A percentile compares a stretch with the other conserved stretches of the same genome.
phyloP scores from a whole-genome alignment of 139 green algal genomes.

The Tetraselmis striata region DNA sequence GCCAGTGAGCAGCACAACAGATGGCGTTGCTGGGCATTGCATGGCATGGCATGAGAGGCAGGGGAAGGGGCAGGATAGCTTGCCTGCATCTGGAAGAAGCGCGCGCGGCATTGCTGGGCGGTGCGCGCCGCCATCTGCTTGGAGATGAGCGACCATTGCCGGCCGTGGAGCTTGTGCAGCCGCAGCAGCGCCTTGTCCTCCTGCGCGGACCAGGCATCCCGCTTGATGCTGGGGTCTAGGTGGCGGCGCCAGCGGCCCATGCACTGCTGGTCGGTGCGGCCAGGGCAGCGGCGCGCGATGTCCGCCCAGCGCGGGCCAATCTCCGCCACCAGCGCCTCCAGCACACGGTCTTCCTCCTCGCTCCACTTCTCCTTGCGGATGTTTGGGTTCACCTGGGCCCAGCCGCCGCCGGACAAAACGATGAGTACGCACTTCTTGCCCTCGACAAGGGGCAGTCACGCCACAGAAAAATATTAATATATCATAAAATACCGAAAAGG shows the following conservation, averaged over 20 bases:
- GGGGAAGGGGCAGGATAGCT: not conserved
- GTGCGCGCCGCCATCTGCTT: conserved; percentile 54
- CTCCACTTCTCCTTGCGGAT: conserved; percentile 76
- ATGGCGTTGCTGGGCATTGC: too few species aligned
- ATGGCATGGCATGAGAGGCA: too few species aligned
- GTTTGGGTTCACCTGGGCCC: conserved; percentile 70
- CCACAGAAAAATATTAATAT: too few species aligned
- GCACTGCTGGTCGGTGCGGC: conserved; percentile 84
- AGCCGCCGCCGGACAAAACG: too few species aligned
- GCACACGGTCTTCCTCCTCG: conserved; percentile 49
- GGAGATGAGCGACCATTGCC: conserved; percentile 57
- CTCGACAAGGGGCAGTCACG: too few species aligned
- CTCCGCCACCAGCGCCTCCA: conserved; percentile 48
- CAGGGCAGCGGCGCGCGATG: conserved; percentile 54
- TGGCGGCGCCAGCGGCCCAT: conserved; percentile 80
- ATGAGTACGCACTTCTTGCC: too few species aligned
- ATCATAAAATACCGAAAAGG: too few species aligned
- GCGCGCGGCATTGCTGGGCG: conserved; percentile 72
- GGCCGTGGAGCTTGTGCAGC: conserved; percentile 40
- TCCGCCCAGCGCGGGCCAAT: conserved; percentile 63
- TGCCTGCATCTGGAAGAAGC: conserved; percentile 53
- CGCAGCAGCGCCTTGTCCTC: conserved; percentile 55
- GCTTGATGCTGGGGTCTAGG: conserved; percentile 68
- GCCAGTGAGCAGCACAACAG: not conserved
- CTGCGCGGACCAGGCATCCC: conserved; percentile 43